Conservation (phyloP, 2,329 filamentous ascomycete genomes). For the Hypoxylon sp. region DNA sequence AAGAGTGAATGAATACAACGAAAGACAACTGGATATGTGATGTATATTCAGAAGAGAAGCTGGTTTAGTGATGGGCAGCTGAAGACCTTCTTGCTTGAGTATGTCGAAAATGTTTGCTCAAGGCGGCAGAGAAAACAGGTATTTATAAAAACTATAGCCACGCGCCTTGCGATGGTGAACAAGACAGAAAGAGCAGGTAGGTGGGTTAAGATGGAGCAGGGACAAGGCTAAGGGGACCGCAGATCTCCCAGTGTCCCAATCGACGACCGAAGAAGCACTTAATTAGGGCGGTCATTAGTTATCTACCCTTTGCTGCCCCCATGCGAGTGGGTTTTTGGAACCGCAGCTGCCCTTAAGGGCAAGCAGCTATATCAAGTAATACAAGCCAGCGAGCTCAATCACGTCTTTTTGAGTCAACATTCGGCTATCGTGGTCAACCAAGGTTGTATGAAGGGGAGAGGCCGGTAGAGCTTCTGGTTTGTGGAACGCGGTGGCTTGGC, state of each 20-base stretch:
- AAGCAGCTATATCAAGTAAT: slow-evolving; percentile 31
- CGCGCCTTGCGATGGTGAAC: slow-evolving; percentile 28
- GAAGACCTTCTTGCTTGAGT: slow-evolving; percentile 30
- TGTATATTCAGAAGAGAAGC: slow-evolving; percentile 21
- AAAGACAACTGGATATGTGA: slow-evolving; percentile 11
- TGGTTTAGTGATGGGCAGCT: slow-evolving; percentile 14
- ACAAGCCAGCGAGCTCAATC: slow-evolving; percentile 27
- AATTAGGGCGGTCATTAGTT: slow-evolving; percentile 20
- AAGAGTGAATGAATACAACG: slow-evolving; percentile 32
- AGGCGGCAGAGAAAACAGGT: slow-evolving; percentile 21
- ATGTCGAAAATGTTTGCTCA: slow-evolving; percentile 16
- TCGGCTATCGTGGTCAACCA: slow-evolving; percentile 36
- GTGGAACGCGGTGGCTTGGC: slow-evolving; percentile 39
- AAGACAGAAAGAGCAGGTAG: slow-evolving; percentile 38
- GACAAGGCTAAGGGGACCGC: slow-evolving; percentile 24
- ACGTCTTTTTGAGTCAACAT: slow-evolving; percentile 32
- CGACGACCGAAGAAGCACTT: slow-evolving; percentile 33
- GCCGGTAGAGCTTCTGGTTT: slow-evolving; percentile 35
- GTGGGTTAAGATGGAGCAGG: slow-evolving; percentile 27
- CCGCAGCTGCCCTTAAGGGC: slow-evolving; percentile 36
- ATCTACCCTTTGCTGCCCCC: slow-evolving; percentile 18
- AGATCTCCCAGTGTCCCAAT: slow-evolving; percentile 35
- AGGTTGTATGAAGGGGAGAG: slow-evolving; percentile 36
- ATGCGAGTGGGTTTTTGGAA: slow-evolving; percentile 30
- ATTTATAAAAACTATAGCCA: slow-evolving; percentile 31